Percentiles rank a stretch among this genome's conserved stretches.
Conservation (phyloP, 495 filamentous ascomycete genomes). For the Xylaria curta region DNA sequence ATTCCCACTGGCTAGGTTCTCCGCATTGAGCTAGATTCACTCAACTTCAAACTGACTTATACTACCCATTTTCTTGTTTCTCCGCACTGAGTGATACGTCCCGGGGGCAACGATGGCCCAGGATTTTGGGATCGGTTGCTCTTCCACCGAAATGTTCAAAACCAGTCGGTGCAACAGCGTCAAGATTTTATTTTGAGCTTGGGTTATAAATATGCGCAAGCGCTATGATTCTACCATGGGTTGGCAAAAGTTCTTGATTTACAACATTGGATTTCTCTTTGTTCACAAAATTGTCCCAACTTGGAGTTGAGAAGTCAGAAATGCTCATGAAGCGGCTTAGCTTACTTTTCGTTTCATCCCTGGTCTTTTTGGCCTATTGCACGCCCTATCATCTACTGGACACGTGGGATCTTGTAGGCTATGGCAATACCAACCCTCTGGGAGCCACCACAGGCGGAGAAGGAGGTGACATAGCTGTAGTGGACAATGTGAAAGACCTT, state of each 20-base stretch:
- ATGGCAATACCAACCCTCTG: conserved; percentile 40
- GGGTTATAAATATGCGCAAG: neutral
- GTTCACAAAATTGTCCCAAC: neutral
- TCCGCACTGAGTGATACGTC: neutral
- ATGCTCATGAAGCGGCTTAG: neutral
- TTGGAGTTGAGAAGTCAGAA: neutral
- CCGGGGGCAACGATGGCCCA: neutral
- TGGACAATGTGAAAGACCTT: conserved; percentile 34
- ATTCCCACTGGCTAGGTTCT: neutral
- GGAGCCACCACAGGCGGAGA: conserved; percentile 48
- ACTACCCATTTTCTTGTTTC: neutral
- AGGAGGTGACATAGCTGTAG: conserved; percentile 38
- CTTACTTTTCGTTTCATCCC: neutral
- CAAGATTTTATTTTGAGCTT: neutral
- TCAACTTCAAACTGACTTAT: neutral
- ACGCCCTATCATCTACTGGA: neutral
- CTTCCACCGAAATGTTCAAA: neutral
- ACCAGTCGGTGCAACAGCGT: neutral
- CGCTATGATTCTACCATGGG: neutral
- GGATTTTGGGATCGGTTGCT: neutral
- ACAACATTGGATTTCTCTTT: neutral
- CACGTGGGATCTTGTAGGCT: conserved; percentile 31
- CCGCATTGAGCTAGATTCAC: neutral
- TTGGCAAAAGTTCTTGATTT: neutral
- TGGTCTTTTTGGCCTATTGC: neutral